Percentiles rank a stretch among this genome's conserved stretches.
Conservation (phyloP, 768 basidiomycete genomes). For the Rhodotorula toruloides region DNA sequence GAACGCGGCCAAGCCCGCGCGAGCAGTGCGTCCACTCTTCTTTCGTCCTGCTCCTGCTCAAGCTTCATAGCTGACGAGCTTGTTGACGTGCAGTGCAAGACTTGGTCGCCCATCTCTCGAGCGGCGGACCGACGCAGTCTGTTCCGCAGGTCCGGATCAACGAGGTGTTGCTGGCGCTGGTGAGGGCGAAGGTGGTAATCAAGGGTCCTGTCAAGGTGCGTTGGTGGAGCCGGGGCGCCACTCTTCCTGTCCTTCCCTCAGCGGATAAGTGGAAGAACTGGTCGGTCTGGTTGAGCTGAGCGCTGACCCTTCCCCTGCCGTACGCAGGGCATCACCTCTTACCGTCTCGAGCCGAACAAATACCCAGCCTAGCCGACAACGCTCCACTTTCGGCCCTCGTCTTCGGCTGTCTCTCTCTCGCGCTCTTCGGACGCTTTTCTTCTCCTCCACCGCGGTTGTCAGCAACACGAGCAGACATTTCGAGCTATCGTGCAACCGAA, state of each 20-base stretch:
- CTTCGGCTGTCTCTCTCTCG: not conserved
- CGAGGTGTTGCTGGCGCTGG: slow-evolving; percentile 31
- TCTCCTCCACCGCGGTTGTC: too few species aligned
- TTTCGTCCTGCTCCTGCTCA: not conserved
- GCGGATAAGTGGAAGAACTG: not conserved
- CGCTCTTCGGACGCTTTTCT: too few species aligned
- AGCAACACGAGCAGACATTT: too few species aligned
- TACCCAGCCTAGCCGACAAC: not conserved
- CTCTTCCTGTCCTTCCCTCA: not conserved
- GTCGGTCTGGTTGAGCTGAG: too few species aligned
- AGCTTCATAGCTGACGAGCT: not conserved
- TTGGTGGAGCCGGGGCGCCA: not conserved
- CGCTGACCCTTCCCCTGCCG: not conserved
- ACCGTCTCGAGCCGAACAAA: slow-evolving; percentile 12
- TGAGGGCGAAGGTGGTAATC: slow-evolving; percentile 28
- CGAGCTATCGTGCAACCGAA: too few species aligned
- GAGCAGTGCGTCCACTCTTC: not conserved
- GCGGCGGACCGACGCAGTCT: not conserved
- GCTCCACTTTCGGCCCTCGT: too few species aligned
- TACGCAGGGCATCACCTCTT: slow-evolving; percentile 6
- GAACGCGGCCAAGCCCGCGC: not conserved
- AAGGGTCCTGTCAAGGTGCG: slow-evolving; percentile 27
- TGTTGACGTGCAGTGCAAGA: slow-evolving; percentile 3
- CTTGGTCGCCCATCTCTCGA: not conserved
- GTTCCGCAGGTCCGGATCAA: slow-evolving; percentile 33